These are phyloP conservation scores for Cairneyella variabilis DNA, from an alignment of 495 filamentous ascomycete genomes.

Conservation along the genomic window DNA sequence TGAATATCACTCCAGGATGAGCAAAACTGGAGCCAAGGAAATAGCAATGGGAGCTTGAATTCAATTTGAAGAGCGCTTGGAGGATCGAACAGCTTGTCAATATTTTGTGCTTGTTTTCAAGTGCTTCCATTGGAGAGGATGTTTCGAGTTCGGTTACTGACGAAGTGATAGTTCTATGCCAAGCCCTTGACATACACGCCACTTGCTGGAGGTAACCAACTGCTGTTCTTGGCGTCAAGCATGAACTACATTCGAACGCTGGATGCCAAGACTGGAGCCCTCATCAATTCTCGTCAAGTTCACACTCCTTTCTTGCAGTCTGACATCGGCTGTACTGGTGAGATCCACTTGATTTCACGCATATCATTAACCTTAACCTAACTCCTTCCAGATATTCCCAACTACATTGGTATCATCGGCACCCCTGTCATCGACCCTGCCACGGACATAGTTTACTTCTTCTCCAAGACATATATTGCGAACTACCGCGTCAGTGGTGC, in stretches of 20 bases:
- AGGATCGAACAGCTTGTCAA: too few species aligned
- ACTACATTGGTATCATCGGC: slow-evolving; percentile 41
- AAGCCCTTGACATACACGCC: slow-evolving; percentile 45
- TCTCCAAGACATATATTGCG: slow-evolving; percentile 29
- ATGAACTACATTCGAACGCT: slow-evolving; percentile 44
- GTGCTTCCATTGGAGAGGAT: neutral
- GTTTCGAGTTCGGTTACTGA: neutral
- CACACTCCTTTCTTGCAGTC: slow-evolving; percentile 40
- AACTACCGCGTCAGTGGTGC: slow-evolving; percentile 11
- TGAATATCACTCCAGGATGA: too few species aligned
- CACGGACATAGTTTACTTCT: slow-evolving; percentile 39
- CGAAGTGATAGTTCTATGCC: slow-evolving; percentile 29
- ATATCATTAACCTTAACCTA: slow-evolving; percentile 22
- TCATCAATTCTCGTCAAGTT: slow-evolving; percentile 37
- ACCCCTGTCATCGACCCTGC: slow-evolving; percentile 46
- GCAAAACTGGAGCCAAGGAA: too few species aligned
- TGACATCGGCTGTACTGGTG: slow-evolving; percentile 21
- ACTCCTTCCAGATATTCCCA: slow-evolving; percentile 42
- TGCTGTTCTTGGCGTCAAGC: slow-evolving; percentile 41
- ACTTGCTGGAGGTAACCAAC: slow-evolving; percentile 33
- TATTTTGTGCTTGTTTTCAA: neutral
- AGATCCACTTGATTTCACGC: neutral
- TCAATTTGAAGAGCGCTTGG: too few species aligned
- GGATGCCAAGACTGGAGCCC: slow-evolving; percentile 41
- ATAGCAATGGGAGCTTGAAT: too few species aligned